These are phyloP conservation scores for Xylaria sp. DNA, from an alignment of 2,329 filamentous ascomycete species.

Conservation along the genomic window DNA sequence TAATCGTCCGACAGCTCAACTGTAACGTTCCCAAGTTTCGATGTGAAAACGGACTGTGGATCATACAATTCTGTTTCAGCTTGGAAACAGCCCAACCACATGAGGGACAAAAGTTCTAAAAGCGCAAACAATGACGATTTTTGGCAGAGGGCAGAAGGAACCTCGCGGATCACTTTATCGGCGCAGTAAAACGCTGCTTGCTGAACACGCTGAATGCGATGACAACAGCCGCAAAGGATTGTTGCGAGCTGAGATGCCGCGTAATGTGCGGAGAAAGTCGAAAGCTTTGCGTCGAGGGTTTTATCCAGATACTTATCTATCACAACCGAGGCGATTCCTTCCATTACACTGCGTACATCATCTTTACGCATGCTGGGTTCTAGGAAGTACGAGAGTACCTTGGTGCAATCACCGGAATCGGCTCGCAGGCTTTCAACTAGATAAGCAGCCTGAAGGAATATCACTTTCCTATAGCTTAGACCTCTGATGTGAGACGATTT, in stretches of 20 bases:
- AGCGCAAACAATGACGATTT: slow-evolving; percentile 91
- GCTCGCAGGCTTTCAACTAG: slow-evolving; percentile 90
- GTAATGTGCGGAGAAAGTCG: slow-evolving; percentile 88
- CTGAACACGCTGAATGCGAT: slow-evolving; percentile 91
- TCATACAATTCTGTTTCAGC: slow-evolving; percentile 94
- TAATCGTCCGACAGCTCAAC: slow-evolving; percentile 97
- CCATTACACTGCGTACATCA: slow-evolving; percentile 72
- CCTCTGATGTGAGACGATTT: slow-evolving; percentile 82
- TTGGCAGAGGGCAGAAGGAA: slow-evolving; percentile 91
- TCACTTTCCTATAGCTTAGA: slow-evolving; percentile 87
- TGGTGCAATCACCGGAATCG: slow-evolving; percentile 87
- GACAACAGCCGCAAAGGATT: slow-evolving; percentile 90
- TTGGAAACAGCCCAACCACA: slow-evolving; percentile 96
- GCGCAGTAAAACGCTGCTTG: slow-evolving; percentile 85
- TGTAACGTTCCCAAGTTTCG: slow-evolving; percentile 78
- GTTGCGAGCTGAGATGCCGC: slow-evolving; percentile 87
- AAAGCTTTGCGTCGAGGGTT: slow-evolving; percentile 75
- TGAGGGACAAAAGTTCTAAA: slow-evolving; percentile 88
- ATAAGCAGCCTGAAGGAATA: slow-evolving; percentile 91
- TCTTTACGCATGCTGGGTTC: slow-evolving; percentile 81
- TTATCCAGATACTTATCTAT: slow-evolving; percentile 83
- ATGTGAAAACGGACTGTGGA: slow-evolving; percentile 83
- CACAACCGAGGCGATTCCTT: slow-evolving; percentile 71
- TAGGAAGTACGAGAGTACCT: slow-evolving; percentile 90
- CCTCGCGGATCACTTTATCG: slow-evolving; percentile 82